phyloP scores from a whole-genome alignment of 1,139 yeast species.

The Yamadazyma pseudoaaseri region DNA sequence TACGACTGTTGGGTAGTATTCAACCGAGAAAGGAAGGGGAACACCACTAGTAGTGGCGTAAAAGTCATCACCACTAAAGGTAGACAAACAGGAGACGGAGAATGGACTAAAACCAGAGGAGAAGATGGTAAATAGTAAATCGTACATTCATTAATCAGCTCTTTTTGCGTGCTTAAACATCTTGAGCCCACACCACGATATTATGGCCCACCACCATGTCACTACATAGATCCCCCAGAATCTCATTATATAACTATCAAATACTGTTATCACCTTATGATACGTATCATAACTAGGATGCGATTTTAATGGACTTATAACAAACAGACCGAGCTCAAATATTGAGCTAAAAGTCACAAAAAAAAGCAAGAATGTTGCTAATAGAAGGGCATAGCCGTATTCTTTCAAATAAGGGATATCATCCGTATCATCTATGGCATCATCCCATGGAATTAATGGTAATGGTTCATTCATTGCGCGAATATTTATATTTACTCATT shows the following conservation, averaged over 20 bases:
- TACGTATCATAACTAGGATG: slow-evolving; percentile 15
- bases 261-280: slow-evolving; percentile 16
- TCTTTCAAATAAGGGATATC: slow-evolving; percentile 3
- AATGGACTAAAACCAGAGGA: slow-evolving; percentile 75
- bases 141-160: slow-evolving; percentile 8
- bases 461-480: slow-evolving; percentile 11
- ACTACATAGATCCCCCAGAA: slow-evolving; percentile 57
- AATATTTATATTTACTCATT: slow-evolving; percentile 12
- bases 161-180: slow-evolving; percentile 76
- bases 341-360: slow-evolving; percentile 41
- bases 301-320: slow-evolving; percentile 30
- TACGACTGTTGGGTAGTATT: slow-evolving; percentile 24
- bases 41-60: slow-evolving; percentile 3
- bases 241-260: slow-evolving; percentile 50
- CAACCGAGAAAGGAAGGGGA: slow-evolving; percentile 19
- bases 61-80: slow-evolving; percentile 28
- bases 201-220: slow-evolving; percentile 74
- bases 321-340: slow-evolving; percentile 44
- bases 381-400: slow-evolving; percentile 39
- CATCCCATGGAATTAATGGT: slow-evolving; percentile 17
- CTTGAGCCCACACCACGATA: slow-evolving; percentile 78
- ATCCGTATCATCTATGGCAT: slow-evolving; percentile 3
- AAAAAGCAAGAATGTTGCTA: slow-evolving; percentile 41
- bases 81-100: slow-evolving; percentile 72
- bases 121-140: slow-evolving; percentile 54